These are phyloP conservation scores for Datura wrightii DNA, from an alignment of 257 asterid species.

Conservation along the genomic window DNA sequence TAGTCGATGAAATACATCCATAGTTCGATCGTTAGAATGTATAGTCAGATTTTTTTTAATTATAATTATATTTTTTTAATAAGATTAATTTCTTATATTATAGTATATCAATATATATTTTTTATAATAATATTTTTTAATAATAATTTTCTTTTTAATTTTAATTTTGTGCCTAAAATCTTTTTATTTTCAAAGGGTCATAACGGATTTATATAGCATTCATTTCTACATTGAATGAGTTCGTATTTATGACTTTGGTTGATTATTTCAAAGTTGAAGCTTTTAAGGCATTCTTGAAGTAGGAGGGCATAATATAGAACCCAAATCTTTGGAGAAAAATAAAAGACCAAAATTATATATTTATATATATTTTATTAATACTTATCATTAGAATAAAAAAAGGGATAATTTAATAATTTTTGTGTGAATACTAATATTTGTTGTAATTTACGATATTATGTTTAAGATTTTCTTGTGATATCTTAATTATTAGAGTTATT, in stretches of 20 bases:
- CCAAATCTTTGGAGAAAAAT: too few relatives aligned
- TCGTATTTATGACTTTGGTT: slow-evolving; percentile 13
- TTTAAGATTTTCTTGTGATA: too few relatives aligned
- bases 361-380: too few relatives aligned
- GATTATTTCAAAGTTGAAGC: slow-evolving; percentile 9
- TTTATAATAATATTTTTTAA: too few relatives aligned
- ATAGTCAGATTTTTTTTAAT: not conserved
- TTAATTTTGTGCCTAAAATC: not conserved
- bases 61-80: not conserved
- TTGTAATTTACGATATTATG: not conserved
- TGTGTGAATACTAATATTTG: too few relatives aligned
- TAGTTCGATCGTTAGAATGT: not conserved
- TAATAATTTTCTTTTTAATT: too few relatives aligned
- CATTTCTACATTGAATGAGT: not conserved
- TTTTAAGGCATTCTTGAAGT: not conserved
- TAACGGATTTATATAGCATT: slow-evolving; percentile 14
- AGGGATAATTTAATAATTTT: too few relatives aligned
- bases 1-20: not conserved
- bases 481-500: not conserved
- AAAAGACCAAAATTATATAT: too few relatives aligned
- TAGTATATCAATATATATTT: too few relatives aligned
- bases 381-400: too few relatives aligned
- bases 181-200: not conserved
- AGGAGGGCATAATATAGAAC: not conserved
- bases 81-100: too few relatives aligned